Conservation (phyloP, 345 rosid species). For the Gossypium arboreum region DNA sequence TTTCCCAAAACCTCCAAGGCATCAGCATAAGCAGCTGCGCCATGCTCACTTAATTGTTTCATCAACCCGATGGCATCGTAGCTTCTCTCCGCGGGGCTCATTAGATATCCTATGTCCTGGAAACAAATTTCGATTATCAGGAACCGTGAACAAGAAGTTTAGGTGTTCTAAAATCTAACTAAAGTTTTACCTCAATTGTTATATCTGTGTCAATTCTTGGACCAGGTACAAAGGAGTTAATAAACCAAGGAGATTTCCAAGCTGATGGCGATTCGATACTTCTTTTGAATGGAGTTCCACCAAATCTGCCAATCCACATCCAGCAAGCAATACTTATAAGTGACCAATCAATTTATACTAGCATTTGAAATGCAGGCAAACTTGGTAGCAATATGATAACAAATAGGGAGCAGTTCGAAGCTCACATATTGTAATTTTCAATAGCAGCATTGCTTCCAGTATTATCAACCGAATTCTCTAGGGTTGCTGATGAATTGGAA, state of each 20-base stretch:
- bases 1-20: conserved; percentile 85
- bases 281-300: conserved; percentile 82
- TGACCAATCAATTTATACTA: neutral
- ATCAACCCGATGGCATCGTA: conserved; percentile 89
- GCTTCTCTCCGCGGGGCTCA: conserved; percentile 87
- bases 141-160: neutral
- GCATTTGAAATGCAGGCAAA: neutral
- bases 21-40: conserved; percentile 83
- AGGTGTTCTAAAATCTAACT: neutral
- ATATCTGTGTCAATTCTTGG: conserved; percentile 80
- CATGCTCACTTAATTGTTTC: conserved; percentile 85
- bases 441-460: conserved; percentile 34
- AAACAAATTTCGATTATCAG: conserved; percentile 9
- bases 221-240: conserved; percentile 75
- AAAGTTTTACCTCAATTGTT: conserved; percentile 68
- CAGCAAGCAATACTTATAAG: conserved; percentile 13
- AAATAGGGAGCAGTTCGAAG: conserved; percentile 4
- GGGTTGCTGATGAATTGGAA: conserved; percentile 37
- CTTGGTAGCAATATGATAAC: conserved; percentile 5
- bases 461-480: conserved; percentile 29
- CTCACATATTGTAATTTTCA: conserved; percentile 72
- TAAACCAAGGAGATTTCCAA: conserved; percentile 96
- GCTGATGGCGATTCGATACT: conserved; percentile 93
- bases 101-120: conserved; percentile 83
- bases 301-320: conserved; percentile 49